phyloP scores from a whole-genome alignment of 1,284 basidiomycete species.

The Naganishia sp. region DNA sequence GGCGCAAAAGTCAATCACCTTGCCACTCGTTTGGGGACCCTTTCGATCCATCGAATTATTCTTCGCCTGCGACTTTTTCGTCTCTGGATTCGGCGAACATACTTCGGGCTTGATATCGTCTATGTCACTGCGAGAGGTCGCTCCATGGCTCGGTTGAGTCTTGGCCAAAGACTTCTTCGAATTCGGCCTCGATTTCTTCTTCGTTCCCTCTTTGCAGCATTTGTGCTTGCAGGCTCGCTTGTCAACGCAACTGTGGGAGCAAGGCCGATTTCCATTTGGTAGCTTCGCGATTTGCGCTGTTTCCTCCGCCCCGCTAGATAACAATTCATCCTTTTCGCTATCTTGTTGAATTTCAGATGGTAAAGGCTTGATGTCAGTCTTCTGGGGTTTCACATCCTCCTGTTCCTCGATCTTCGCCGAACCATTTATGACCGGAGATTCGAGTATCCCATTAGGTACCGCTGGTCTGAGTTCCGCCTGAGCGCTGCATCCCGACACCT shows the following conservation, averaged over 20 bases:
- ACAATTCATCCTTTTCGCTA: conserved; percentile 6
- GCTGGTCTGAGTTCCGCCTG: conserved; percentile 38
- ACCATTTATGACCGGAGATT: conserved; percentile 6
- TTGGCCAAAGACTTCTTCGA: neutral
- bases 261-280: conserved; percentile 33
- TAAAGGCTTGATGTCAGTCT: neutral
- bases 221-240: conserved; percentile 29
- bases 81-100: neutral
- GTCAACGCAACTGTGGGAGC: conserved; percentile 25
- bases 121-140: neutral
- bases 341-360: neutral
- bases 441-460: neutral
- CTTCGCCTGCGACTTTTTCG: neutral
- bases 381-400: neutral
- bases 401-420: neutral
- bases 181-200: conserved; percentile 21
- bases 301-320: neutral
- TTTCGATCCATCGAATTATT: too few relatives aligned
- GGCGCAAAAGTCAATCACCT: neutral
- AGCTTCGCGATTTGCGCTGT: neutral
- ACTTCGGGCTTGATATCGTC: neutral
- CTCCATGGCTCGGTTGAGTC: neutral
- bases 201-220: conserved; percentile 33
- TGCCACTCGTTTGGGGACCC: neutral
- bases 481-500: conserved; percentile 41